Percentiles rank a stretch among this genome's conserved stretches.
phyloP scores from a whole-genome alignment of 345 rosid genomes.

The Barbarea vulgaris region DNA sequence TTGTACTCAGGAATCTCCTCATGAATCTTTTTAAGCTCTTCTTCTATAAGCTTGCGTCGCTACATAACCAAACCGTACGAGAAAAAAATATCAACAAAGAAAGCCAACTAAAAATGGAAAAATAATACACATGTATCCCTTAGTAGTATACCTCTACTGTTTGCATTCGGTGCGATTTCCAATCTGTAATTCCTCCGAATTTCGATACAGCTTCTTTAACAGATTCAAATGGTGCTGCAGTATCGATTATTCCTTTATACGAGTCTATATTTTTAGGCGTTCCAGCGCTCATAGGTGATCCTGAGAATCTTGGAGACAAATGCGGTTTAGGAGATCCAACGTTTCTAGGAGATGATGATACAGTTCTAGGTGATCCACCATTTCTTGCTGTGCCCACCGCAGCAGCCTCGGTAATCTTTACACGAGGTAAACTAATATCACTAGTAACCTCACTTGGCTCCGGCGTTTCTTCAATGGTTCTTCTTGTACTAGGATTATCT shows the following conservation, averaged over 20 bases:
- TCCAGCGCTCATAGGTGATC: slow-evolving; percentile 27
- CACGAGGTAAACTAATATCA: slow-evolving; percentile 41
- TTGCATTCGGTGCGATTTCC: slow-evolving; percentile 86
- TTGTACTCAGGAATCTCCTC: slow-evolving; percentile 70
- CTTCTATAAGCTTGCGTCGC: slow-evolving; percentile 77
- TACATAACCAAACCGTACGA: slow-evolving; percentile 16
- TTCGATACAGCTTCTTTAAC: slow-evolving; percentile 92
- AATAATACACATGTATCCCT: background rate
- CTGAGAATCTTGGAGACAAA: slow-evolving; percentile 31
- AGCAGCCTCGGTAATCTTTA: slow-evolving; percentile 37
- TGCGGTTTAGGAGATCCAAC: slow-evolving; percentile 26
- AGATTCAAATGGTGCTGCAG: slow-evolving; percentile 88
- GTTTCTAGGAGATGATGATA: slow-evolving; percentile 27
- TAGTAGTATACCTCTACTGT: slow-evolving; percentile 68
- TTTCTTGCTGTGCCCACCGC: slow-evolving; percentile 22
- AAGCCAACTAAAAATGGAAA: background rate
- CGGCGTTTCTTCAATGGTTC: slow-evolving; percentile 11
- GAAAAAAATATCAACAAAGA: background rate
- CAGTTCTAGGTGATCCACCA: slow-evolving; percentile 35
- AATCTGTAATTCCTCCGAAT: slow-evolving; percentile 94
- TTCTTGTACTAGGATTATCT: slow-evolving; percentile 26
- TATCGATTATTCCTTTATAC: slow-evolving; percentile 70
- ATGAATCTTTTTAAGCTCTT: slow-evolving; percentile 73
- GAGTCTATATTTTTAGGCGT: slow-evolving; percentile 35
- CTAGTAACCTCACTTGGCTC: slow-evolving; percentile 36